Evolutionary conservation across 768 basidiomycete species (phyloP), one percentile per base, ranked within the genome.

Genomic region (Auriscalpium vulgare): DNA sequence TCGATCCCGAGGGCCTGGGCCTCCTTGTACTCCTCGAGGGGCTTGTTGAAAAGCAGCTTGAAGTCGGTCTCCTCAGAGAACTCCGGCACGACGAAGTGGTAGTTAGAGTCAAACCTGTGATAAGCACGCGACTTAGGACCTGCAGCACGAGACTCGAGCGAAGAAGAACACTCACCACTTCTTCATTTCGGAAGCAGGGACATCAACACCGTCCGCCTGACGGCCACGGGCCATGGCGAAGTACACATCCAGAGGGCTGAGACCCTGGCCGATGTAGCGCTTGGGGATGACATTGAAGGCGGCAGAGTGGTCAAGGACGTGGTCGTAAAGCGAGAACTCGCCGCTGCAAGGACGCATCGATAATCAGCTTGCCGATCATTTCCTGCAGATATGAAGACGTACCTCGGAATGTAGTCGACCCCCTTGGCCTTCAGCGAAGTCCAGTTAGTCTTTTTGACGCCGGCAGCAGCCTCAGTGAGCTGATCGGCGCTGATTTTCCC

Each of bases 171-270:
- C 85, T 65, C 68, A 91, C 95, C 97, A 99, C 75, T 98, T 98
- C 83, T 97, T 97, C 97, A 98, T 98, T 79, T 97, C 95, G 61
- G 83, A 92, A 49, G 95, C 93, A 50, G 91, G 92, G 62, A 98
- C 93, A 75, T 99, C 97, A 65, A 98, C 95, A 58, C 85, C 87
- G 61, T 84, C 90, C 44, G 88, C 80, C 75, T 99, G 97, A 63
- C 95, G 91, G 56, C 97, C 97, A 75, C 97, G 95, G 53, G 95
- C 97, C 90, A 98, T 95, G 65, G 97, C 97, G 66, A 99, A 98
- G 76, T 91, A 97, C 69, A 94, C 85, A 74, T 99, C 95, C 62
- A 98, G 85, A 60, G 84, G 79, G 34, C 91, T 91, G 53, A 99
- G 76, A 56, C 85, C 84, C 62, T 91, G 87, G 52, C 88, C 87